These are phyloP conservation scores for Russula ochroleuca DNA, from an alignment of 768 basidiomycete species.

Conservation along the genomic window DNA sequence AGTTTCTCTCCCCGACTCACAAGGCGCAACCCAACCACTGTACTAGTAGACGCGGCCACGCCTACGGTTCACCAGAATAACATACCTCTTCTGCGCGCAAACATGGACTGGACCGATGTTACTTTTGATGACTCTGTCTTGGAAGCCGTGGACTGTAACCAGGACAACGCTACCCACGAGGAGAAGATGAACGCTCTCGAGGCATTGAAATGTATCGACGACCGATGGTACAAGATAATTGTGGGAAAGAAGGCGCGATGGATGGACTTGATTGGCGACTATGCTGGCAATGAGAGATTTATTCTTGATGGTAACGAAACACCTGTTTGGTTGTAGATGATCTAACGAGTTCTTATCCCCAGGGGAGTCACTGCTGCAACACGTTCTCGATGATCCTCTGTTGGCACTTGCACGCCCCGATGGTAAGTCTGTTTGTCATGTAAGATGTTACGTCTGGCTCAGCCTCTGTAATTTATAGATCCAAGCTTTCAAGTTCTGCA, in stretches of 20 bases:
- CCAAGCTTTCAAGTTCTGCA: constrained; percentile 60
- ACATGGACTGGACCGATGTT: not conserved
- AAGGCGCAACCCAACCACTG: not conserved
- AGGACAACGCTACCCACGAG: not conserved
- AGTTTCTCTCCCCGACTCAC: not conserved
- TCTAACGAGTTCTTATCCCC: not conserved
- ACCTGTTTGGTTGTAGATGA: not conserved
- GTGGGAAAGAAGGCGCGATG: constrained; percentile 41
- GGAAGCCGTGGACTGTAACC: not conserved
- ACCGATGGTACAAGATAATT: constrained; percentile 38
- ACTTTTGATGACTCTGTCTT: not conserved
- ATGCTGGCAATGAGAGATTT: constrained; percentile 63
- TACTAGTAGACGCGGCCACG: not conserved
- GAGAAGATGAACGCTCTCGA: constrained; percentile 14
- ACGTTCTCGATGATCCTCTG: constrained; percentile 56
- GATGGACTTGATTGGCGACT: constrained; percentile 73
- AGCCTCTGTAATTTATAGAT: constrained; percentile 35
- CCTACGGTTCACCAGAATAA: not conserved
- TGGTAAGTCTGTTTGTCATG: constrained; percentile 36
- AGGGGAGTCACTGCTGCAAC: constrained; percentile 61
- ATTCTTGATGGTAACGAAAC: constrained; percentile 51
- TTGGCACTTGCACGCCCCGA: constrained; percentile 49
- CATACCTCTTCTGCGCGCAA: not conserved
- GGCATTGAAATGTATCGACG: constrained; percentile 36
- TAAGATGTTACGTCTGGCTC: not conserved